Base-by-base conservation (phyloP, 176 grass and related monocot species). In the Sorghum bicolor region DNA sequence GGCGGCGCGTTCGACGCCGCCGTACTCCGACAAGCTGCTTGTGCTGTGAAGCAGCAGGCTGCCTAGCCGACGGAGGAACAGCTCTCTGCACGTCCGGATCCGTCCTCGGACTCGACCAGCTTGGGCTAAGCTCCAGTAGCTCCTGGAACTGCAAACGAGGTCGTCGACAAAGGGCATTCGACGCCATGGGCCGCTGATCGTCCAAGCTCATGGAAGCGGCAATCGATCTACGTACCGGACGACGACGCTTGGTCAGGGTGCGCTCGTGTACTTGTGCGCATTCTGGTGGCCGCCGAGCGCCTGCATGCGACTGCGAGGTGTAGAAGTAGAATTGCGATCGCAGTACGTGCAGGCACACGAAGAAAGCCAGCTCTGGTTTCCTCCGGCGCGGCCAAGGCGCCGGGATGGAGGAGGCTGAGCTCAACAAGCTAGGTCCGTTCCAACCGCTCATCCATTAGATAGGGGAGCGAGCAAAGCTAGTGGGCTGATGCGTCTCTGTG, bases 251-350 rank as follows among this genome's bases (percentile, higher is more conserved):
- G 58, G 72, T 74, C 6, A 91, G 69, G 76, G 70, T 85, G 79
- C 86, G 58, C 82, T 94, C 84, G 34, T 82, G 43, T 43, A 37
- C 87, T 89, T 94, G 77, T 94, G 92, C 2, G 92, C 92, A 24
- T 89, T 94, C 83, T 94, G 87, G 72, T 94, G 89, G 38, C 92
- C 92, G 8, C 87, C 92, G 29, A 94, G 79, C 36, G 89, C 89
- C 70, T 32, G 3, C 31, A 5, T 32, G 3, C 31, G 34, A 4
- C 5, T 94, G 87, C 39, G 87, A 89, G 73, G 39, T 91, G 50
- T 75, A 47, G 44, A 47, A 47, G 45, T 48, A 68, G 76, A 94
- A 91, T 91, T 94, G 38, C 81, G 75, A 39, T 77, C 31, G 67
- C 92, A 94, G 78, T 94, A 94, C 58, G 62, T 87, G 83, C 92